phyloP scores from a whole-genome alignment of 208 protist genomes.

The Acanthamoeba rhysodes region DNA sequence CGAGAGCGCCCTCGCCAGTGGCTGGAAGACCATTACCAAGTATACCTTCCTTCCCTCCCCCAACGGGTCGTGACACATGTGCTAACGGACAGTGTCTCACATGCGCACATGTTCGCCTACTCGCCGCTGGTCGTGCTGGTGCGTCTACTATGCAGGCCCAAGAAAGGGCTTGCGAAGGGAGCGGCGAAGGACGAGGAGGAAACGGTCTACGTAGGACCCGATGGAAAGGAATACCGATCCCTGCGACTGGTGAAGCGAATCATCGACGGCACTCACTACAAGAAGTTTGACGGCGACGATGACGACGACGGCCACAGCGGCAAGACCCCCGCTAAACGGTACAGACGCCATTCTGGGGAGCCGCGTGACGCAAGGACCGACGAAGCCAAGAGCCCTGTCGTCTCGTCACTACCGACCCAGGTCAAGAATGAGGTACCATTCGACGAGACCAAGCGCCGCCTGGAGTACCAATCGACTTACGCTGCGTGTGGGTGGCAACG shows the following conservation, averaged over 20 bases:
- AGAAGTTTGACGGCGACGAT: background rate
- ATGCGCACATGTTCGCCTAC: background rate
- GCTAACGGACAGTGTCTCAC: background rate
- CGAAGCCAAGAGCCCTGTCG: background rate
- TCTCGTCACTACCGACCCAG: background rate
- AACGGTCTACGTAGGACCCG: constrained; percentile 22
- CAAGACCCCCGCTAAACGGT: background rate
- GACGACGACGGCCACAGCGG: background rate
- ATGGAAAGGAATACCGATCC: constrained; percentile 33
- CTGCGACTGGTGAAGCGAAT: constrained; percentile 34
- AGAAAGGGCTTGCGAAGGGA: background rate
- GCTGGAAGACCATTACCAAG: constrained; percentile 10
- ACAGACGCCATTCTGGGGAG: background rate
- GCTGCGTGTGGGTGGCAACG: background rate
- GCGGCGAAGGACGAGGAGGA: background rate
- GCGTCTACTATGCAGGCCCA: background rate
- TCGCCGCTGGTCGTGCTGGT: too few relatives aligned
- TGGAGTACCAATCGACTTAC: background rate
- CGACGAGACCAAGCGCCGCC: background rate
- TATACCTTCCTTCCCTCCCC: background rate
- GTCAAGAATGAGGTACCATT: background rate
- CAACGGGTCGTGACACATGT: too few relatives aligned
- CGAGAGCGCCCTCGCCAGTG: background rate
- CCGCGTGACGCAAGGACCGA: background rate
- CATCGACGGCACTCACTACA: background rate